Evolutionary conservation across 2,329 filamentous ascomycete genomes (phyloP).

Genomic region (Cercospora sojina): DNA sequence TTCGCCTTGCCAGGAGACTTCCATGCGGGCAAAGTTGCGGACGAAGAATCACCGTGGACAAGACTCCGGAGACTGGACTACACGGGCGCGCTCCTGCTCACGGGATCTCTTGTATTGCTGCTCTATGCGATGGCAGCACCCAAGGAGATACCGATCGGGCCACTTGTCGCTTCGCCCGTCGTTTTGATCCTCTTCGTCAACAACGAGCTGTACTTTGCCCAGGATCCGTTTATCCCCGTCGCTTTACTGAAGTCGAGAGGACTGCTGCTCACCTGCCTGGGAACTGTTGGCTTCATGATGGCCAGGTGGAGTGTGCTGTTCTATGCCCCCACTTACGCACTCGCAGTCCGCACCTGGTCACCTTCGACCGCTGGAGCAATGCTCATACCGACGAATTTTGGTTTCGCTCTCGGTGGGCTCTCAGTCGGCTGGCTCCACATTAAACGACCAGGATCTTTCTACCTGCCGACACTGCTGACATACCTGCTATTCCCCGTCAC

Average conservation of each 20-base stretch:
- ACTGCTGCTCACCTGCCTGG: conserved; percentile 69
- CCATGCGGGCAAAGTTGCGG: conserved; percentile 27
- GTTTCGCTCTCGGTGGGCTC: conserved; percentile 73
- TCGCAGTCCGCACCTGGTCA: conserved; percentile 69
- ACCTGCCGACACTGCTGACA: conserved; percentile 50
- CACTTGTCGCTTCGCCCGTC: conserved; percentile 60
- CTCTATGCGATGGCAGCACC: conserved; percentile 68
- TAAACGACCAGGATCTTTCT: conserved; percentile 70
- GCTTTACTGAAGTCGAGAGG: conserved; percentile 67
- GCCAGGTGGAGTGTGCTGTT: conserved; percentile 78
- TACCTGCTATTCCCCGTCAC: conserved; percentile 62
- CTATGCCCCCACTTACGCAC: conserved; percentile 76
- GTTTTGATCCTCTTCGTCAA: conserved; percentile 59
- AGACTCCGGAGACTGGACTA: conserved; percentile 69
- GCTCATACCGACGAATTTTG: conserved; percentile 76
- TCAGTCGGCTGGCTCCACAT: conserved; percentile 75
- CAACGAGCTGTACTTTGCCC: conserved; percentile 63
- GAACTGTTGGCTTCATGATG: conserved; percentile 76
- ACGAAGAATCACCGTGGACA: conserved; percentile 44
- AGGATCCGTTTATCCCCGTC: conserved; percentile 73
- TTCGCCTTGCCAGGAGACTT: conserved; percentile 61
- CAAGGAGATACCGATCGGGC: conserved; percentile 57
- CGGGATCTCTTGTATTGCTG: conserved; percentile 65
- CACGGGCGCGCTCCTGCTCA: conserved; percentile 65
- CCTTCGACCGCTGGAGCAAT: conserved; percentile 72